Evolutionary conservation across 2,329 filamentous ascomycete species (phyloP).

Genomic region (Trichophyton benhamiae): DNA sequence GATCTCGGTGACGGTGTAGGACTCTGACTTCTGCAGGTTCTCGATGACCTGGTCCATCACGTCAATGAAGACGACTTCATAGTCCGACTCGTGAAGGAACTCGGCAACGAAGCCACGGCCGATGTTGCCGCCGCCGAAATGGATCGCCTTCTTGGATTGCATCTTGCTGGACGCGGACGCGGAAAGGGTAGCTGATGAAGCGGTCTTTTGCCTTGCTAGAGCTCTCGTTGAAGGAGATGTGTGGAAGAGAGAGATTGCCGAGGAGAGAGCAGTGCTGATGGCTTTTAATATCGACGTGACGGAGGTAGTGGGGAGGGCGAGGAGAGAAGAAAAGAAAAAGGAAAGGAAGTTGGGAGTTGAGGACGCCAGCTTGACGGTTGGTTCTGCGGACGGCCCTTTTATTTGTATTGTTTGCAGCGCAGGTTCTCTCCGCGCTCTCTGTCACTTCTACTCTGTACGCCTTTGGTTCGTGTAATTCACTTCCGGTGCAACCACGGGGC

Average conservation of each 20-base stretch:
- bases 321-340: slow-evolving; percentile 5
- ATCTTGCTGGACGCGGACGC: neutral
- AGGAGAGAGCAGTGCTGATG: neutral
- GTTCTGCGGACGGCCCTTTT: neutral
- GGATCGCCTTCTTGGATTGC: slow-evolving; percentile 50
- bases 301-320: neutral
- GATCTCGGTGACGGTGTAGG: slow-evolving; percentile 88
- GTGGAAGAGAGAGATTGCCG: neutral
- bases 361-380: slow-evolving; percentile 1
- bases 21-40: slow-evolving; percentile 58
- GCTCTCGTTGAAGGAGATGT: neutral
- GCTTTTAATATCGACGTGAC: neutral
- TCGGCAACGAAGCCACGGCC: slow-evolving; percentile 78
- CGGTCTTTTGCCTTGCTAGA: neutral
- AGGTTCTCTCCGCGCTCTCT: no score
- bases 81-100: slow-evolving; percentile 89
- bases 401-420: neutral
- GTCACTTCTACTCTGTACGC: neutral
- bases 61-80: slow-evolving; percentile 92
- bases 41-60: slow-evolving; percentile 77
- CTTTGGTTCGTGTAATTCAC: no score
- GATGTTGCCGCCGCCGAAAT: slow-evolving; percentile 80
- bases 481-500: neutral
- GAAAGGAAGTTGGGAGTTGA: neutral
- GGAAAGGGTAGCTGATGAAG: neutral